Percentiles rank a stretch among this genome's conserved stretches.
phyloP scores from a whole-genome alignment of 352 stramenopile species.

The Elongisporangium prolatum region DNA sequence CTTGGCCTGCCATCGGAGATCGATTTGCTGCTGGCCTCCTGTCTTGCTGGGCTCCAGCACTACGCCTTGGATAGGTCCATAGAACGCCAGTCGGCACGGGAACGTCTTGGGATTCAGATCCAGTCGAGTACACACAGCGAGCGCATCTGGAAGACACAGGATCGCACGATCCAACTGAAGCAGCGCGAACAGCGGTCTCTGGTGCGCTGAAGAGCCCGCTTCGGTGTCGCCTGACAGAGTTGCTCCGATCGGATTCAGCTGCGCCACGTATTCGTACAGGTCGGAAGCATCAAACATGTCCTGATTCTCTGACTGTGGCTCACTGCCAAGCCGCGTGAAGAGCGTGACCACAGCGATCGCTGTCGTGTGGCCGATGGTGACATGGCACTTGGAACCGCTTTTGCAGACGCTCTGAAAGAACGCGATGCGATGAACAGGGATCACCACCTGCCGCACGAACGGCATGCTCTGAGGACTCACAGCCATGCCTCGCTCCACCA shows the following conservation, averaged over 20 bases:
- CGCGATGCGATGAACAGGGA: slow-evolving; percentile 47
- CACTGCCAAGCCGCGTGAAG: slow-evolving; percentile 28
- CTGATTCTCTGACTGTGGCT: background rate
- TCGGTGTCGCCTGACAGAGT: slow-evolving; percentile 2
- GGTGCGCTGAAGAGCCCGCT: background rate
- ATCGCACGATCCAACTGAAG: slow-evolving; percentile 68
- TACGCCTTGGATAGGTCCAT: slow-evolving; percentile 43
- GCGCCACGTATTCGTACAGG: slow-evolving; percentile 44
- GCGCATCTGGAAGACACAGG: slow-evolving; percentile 37
- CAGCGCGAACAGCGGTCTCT: slow-evolving; percentile 37
- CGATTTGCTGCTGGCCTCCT: slow-evolving; percentile 10
- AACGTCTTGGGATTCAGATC: slow-evolving; percentile 60
- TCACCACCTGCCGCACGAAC: slow-evolving; percentile 45
- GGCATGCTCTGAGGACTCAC: slow-evolving; percentile 47
- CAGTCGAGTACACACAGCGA: slow-evolving; percentile 74
- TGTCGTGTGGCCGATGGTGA: slow-evolving; percentile 72
- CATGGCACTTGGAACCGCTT: slow-evolving; percentile 68
- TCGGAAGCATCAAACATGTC: slow-evolving; percentile 26
- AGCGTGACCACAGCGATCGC: slow-evolving; percentile 62
- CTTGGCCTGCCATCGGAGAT: slow-evolving; percentile 6
- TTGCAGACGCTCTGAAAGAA: slow-evolving; percentile 54
- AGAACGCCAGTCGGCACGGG: slow-evolving; percentile 69
- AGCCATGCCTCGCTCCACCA: slow-evolving; percentile 58
- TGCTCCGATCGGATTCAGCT: slow-evolving; percentile 17
- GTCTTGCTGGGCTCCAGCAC: slow-evolving; percentile 12